phyloP scores from a whole-genome alignment of 371 early-diverging fungal genomes.

The Smittium culicis region DNA sequence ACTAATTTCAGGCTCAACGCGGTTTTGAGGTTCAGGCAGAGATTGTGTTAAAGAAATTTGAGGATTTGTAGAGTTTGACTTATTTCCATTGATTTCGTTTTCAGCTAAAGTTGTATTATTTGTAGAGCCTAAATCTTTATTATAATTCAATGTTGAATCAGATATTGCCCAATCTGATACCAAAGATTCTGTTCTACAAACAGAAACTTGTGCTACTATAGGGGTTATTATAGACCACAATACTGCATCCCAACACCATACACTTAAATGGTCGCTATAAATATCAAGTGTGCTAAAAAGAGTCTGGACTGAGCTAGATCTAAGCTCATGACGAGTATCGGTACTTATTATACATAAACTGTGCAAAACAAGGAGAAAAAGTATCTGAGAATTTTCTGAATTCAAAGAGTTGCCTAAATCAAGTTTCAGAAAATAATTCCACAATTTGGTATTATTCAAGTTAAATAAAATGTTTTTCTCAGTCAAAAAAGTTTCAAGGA shows the following conservation, averaged over 20 bases:
- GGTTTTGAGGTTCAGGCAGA: neutral
- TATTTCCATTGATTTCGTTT: slow-evolving; percentile 6
- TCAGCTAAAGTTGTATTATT: no score
- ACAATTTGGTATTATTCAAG: neutral
- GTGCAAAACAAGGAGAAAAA: slow-evolving; percentile 77
- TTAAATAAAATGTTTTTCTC: neutral
- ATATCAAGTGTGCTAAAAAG: slow-evolving; percentile 82
- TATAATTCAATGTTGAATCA: neutral
- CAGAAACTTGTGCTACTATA: slow-evolving; percentile 42
- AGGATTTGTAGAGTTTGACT: slow-evolving; percentile 1
- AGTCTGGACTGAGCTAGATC: slow-evolving; percentile 88
- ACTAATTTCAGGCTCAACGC: slow-evolving; percentile 4
- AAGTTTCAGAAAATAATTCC: neutral
- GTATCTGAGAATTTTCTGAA: slow-evolving; percentile 19
- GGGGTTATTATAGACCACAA: slow-evolving; percentile 83
- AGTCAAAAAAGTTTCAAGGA: neutral
- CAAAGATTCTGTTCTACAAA: slow-evolving; percentile 14
- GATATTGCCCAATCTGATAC: neutral
- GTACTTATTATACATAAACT: slow-evolving; percentile 69
- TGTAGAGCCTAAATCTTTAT: slow-evolving; percentile 1
- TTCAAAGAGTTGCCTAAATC: neutral
- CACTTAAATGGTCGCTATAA: slow-evolving; percentile 54
- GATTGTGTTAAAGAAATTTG: neutral
- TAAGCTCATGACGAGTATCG: slow-evolving; percentile 80
- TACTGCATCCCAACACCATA: slow-evolving; percentile 65